phyloP scores from a whole-genome alignment of 1,139 yeast genomes.

The Candida pseudocylindracea region DNA sequence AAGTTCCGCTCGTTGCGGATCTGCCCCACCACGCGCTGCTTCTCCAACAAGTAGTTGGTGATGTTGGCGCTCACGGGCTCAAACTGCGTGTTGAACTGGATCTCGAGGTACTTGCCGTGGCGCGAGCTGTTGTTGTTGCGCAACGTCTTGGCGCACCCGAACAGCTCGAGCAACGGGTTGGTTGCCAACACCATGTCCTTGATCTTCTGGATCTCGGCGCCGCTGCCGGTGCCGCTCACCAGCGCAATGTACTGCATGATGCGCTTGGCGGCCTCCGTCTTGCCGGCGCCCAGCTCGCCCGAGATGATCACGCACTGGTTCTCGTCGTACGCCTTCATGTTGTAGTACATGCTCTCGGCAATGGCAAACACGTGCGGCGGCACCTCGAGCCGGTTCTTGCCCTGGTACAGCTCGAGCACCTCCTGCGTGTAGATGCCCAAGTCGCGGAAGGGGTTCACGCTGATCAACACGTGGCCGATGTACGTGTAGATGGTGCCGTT shows the following conservation, averaged over 20 bases:
- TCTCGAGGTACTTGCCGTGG: constrained; percentile 93
- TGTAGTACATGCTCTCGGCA: constrained; percentile 93
- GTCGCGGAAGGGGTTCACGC: constrained; percentile 93
- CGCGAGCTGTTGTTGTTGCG: constrained; percentile 93
- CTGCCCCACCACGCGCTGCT: constrained; percentile 90
- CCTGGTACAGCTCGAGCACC: constrained; percentile 55
- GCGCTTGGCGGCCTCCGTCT: constrained; percentile 95
- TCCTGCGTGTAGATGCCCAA: constrained; percentile 82
- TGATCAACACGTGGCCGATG: constrained; percentile 74
- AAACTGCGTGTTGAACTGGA: constrained; percentile 47
- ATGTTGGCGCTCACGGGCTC: constrained; percentile 93
- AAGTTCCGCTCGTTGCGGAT: constrained; percentile 84
- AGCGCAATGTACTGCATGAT: constrained; percentile 97
- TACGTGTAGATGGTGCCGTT: constrained; percentile 81
- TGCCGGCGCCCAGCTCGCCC: constrained; percentile 98
- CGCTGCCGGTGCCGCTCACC: constrained; percentile 23
- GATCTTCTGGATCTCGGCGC: constrained; percentile 43
- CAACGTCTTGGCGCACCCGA: constrained; percentile 96
- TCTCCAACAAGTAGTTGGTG: constrained; percentile 84
- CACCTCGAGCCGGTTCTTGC: constrained; percentile 83
- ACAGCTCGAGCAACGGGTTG: constrained; percentile 85
- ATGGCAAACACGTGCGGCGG: constrained; percentile 99
- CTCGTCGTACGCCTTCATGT: constrained; percentile 83
- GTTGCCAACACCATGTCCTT: constrained; percentile 98
- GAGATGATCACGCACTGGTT: constrained; percentile 96